Evolutionary conservation across 2,329 filamentous ascomycete genomes (phyloP).

Genomic region (Elsinoe necatrix): DNA sequence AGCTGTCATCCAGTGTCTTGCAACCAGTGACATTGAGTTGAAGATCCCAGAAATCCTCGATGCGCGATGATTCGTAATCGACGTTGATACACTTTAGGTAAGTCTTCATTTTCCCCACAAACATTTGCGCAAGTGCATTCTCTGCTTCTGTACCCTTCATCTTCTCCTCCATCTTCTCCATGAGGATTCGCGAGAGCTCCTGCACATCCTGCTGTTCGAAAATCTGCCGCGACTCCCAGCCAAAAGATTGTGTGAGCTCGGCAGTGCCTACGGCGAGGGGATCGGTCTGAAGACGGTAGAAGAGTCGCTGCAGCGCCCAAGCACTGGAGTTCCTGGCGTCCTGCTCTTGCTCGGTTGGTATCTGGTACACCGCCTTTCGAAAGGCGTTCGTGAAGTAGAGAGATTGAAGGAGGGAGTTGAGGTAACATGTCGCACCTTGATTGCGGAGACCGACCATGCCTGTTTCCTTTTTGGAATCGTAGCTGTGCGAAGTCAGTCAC

Average conservation of each 20-base stretch:
- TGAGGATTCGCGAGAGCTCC: conserved; percentile 89
- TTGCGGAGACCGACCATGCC: conserved; percentile 96
- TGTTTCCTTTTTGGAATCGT: conserved; percentile 98
- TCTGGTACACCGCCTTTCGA: conserved; percentile 94
- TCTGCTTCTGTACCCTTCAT: conserved; percentile 96
- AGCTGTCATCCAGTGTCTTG: conserved; percentile 86
- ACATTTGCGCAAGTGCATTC: conserved; percentile 80
- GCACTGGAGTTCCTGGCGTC: conserved; percentile 72
- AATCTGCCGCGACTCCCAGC: conserved; percentile 95
- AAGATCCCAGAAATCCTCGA: conserved; percentile 98
- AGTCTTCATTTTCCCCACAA: conserved; percentile 96
- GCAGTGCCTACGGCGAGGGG: conserved; percentile 76
- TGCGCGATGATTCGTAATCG: conserved; percentile 87
- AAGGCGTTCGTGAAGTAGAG: conserved; percentile 65
- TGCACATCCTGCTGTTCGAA: conserved; percentile 99
- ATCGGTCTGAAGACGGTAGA: conserved; percentile 89
- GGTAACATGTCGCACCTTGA: conserved; percentile 66
- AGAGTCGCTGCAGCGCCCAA: conserved; percentile 85
- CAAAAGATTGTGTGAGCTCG: conserved; percentile 92
- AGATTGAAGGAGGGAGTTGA: conserved; percentile 42
- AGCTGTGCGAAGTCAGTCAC: conserved; percentile 35
- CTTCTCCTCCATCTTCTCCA: conserved; percentile 92
- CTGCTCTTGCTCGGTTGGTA: conserved; percentile 80
- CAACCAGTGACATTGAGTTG: conserved; percentile 95
- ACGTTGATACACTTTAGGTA: conserved; percentile 99